phyloP scores from a whole-genome alignment of 768 basidiomycete genomes.

The Daedaleopsis sinensis region DNA sequence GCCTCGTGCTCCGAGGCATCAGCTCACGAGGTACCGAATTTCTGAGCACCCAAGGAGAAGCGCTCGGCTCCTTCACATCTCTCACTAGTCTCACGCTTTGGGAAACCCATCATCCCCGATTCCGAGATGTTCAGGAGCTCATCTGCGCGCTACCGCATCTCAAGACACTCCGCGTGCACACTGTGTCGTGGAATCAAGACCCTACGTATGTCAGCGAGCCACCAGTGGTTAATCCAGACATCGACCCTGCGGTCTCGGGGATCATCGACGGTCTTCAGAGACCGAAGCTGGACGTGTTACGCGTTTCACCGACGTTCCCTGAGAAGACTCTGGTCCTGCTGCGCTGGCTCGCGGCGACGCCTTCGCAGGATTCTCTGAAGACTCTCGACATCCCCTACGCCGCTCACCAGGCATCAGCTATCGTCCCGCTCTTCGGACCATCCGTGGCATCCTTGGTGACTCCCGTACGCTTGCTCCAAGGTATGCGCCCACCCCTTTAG shows the following conservation, averaged over 20 bases:
- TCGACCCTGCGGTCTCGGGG: neutral
- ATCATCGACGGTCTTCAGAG: neutral
- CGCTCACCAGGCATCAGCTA: slow-evolving; percentile 6
- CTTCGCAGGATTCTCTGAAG: neutral
- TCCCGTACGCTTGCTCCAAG: slow-evolving; percentile 3
- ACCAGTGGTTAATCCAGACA: too few relatives aligned
- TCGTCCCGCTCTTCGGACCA: slow-evolving; percentile 1
- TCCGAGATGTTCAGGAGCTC: slow-evolving; percentile 11
- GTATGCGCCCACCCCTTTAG: neutral
- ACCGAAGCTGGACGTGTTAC: slow-evolving; percentile 4
- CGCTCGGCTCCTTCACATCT: neutral
- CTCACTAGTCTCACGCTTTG: slow-evolving; percentile 10
- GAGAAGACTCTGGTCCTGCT: slow-evolving; percentile 6
- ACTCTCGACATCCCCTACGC: slow-evolving; percentile 2
- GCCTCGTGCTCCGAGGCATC: slow-evolving; percentile 9
- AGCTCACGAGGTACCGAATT: slow-evolving; percentile 3
- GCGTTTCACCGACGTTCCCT: slow-evolving; percentile 9
- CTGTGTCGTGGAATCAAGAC: slow-evolving; percentile 8
- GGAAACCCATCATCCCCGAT: slow-evolving; percentile 5
- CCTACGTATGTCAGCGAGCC: neutral
- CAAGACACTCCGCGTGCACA: slow-evolving; percentile 7
- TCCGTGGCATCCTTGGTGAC: slow-evolving; percentile 1
- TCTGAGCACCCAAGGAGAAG: slow-evolving; percentile 1
- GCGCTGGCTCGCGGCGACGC: slow-evolving; percentile 10
- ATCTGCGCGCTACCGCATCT: slow-evolving; percentile 9